These are phyloP conservation scores for Exsudoporus frostii DNA, from an alignment of 768 basidiomycete species.

Conservation along the genomic window DNA sequence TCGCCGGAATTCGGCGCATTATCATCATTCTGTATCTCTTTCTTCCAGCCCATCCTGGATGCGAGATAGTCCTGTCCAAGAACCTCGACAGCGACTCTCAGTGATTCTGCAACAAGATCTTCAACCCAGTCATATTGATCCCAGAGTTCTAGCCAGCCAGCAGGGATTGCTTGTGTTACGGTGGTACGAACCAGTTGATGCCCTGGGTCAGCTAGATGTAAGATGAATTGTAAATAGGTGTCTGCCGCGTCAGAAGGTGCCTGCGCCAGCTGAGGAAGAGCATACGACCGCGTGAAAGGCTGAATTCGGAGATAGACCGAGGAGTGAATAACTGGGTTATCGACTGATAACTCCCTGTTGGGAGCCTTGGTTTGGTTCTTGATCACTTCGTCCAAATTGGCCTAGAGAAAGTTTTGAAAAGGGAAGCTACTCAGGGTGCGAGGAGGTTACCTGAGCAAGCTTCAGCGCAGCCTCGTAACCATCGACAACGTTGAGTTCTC, in stretches of 20 bases:
- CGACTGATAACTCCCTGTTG: slow-evolving; percentile 28
- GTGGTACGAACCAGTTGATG: slow-evolving; percentile 78
- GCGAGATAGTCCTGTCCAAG: slow-evolving; percentile 91
- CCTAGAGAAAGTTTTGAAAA: slow-evolving; percentile 42
- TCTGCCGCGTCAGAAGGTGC: slow-evolving; percentile 23
- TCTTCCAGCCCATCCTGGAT: slow-evolving; percentile 75
- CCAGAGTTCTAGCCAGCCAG: slow-evolving; percentile 86
- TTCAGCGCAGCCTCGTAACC: slow-evolving; percentile 82
- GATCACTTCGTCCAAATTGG: slow-evolving; percentile 72
- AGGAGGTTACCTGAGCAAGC: slow-evolving; percentile 63
- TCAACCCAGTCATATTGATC: slow-evolving; percentile 96
- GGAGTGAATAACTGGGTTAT: slow-evolving; percentile 76
- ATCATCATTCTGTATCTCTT: slow-evolving; percentile 15
- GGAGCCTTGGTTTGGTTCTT: slow-evolving; percentile 51
- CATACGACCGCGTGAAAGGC: slow-evolving; percentile 65
- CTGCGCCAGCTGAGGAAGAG: slow-evolving; percentile 36
- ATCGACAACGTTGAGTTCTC: slow-evolving; percentile 82
- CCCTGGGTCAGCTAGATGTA: slow-evolving; percentile 69
- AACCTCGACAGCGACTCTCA: slow-evolving; percentile 83
- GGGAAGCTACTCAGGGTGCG: background rate
- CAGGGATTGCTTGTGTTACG: slow-evolving; percentile 78
- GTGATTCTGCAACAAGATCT: slow-evolving; percentile 83
- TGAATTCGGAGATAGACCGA: slow-evolving; percentile 93
- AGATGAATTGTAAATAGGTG: slow-evolving; percentile 57
- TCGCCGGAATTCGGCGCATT: slow-evolving; percentile 1